phyloP scores from a whole-genome alignment of 2,329 filamentous ascomycete genomes.

The Elsinoe fawcettii region DNA sequence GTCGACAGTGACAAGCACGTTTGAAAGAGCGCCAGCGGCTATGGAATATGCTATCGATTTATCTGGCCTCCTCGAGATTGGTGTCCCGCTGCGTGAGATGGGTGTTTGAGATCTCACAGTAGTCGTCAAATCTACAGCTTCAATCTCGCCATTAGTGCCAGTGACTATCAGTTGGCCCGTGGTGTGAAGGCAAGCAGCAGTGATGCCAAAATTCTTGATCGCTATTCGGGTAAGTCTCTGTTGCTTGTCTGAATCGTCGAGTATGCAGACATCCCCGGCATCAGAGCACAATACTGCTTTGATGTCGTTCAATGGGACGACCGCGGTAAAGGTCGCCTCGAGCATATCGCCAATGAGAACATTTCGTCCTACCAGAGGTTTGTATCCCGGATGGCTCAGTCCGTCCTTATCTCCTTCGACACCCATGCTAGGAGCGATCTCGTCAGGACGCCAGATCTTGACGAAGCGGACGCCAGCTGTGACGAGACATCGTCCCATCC shows the following conservation, averaged over 20 bases:
- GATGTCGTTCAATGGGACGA: constrained; percentile 61
- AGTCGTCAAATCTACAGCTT: constrained; percentile 13
- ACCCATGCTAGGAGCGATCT: constrained; percentile 19
- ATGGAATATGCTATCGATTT: constrained; percentile 12
- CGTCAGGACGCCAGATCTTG: constrained; percentile 85
- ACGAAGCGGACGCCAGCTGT: constrained; percentile 86
- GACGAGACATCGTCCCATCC: constrained; percentile 76
- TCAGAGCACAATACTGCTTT: constrained; percentile 81
- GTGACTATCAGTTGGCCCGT: constrained; percentile 59
- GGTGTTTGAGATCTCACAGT: not conserved
- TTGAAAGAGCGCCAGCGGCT: constrained; percentile 18
- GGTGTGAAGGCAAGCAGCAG: constrained; percentile 54
- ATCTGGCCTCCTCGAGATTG: not conserved
- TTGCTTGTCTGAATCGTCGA: constrained; percentile 67
- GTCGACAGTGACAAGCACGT: constrained; percentile 52
- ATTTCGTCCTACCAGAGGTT: constrained; percentile 69
- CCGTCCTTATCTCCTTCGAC: constrained; percentile 15
- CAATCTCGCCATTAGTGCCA: constrained; percentile 52
- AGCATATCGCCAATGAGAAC: constrained; percentile 73
- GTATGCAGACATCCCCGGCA: constrained; percentile 76
- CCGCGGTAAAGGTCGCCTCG: constrained; percentile 76
- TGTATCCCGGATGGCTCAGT: constrained; percentile 41
- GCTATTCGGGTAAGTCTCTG: constrained; percentile 63
- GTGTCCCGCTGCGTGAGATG: not conserved
- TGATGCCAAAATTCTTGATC: constrained; percentile 59